Base-by-base conservation (phyloP, 352 stramenopile species). In the Thalassiosira exigua region DNA sequence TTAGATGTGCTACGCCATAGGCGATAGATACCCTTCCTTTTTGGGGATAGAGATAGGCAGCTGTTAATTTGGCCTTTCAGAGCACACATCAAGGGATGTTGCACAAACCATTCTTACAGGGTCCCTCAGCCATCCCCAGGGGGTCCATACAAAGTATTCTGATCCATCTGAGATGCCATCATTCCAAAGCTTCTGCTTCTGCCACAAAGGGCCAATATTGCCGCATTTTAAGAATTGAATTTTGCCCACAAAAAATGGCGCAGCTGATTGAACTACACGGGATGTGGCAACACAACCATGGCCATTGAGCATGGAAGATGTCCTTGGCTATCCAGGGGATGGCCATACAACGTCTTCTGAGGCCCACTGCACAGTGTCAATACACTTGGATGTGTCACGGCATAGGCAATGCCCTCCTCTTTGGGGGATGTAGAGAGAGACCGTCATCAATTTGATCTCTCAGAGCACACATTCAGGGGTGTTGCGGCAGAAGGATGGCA, bases 81-180 rank as follows among this genome's bases (percentile, higher is more conserved):
- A 46, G 36, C n/a, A n/a, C n/a, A n/a, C n/a, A n/a, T n/a, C n/a
- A n/a, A 46, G 36, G 36, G 36, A 17, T 46, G 36, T 46, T 9
- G 36, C 36, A 17, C 36, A 46, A 46, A 17, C 7, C 36, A 46
- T 17, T 17, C 7, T 46, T 9, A 17, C 36, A 46, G 36, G 17
- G 36, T 17, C 36, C 36, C 36, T 46, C 36, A 46, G 36, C 36
- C 36, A 46, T 46, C 7, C 17, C 7, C 36, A 9, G 17, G 36
- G 36, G 36, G 36, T 46, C 36, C 36, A 46, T 46, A 46, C 36
- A 46, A 46, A 46, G 36, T 46, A 17, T 46, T 46, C 36, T 46
- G 36, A 46, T 17, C 36, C 36, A 46, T 46, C 36, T 46, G 17
- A 17, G 36, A 17, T 17, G 36, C 17, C 17, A 9, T 17, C 17